Evolutionary conservation across 305 asterid species (phyloP), one percentile per base, ranked within the genome.

Genomic region (Caryopteris hybrid): DNA sequence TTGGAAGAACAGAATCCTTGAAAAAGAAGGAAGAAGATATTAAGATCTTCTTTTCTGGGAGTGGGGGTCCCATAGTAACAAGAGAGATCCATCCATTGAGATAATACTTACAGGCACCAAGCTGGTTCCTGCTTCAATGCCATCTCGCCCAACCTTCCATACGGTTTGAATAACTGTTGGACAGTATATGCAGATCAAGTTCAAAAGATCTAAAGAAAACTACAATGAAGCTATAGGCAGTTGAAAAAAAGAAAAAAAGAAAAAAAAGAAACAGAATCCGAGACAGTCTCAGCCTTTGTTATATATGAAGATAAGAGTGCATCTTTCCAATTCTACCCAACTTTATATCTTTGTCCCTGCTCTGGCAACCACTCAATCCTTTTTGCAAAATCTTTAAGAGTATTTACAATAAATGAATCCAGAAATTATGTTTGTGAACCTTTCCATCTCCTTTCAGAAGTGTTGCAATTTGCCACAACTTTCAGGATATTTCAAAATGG

Each of bases 121-220:
- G 73, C 66, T 81, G 29, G 95, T 83, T 82, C 98, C 98, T n/a
- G 89, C 96, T 76, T 91, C 99, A 76, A 91, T 66, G 64, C 96
- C 96, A 80, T 91, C 92, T 80, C 80, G 91, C 65, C 95, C 98
- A 61, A 89, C 85, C 64, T 76, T 91, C 90, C 84, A 87, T 53
- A 64, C 87, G 13, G 91, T 91, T 80, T 81, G 90, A 74, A 83
- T 52, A 74, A 80, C 99, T 94, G 72, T 43, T 20, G 29, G 48
- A 59, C 52, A 46, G 38, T 42, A 73, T 21, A 18, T 1, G 25
- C 42, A 34, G 50, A 53, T 67, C 22, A 43, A 31, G 21, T 60
- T 64, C 39, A 34, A 41, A 53, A 45, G 60, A 64, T 20, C 4
- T 17, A 27, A 56, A 29, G 23, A 18, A 0, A 38, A 62, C 25